These are phyloP conservation scores for Diatrype stigma DNA, from an alignment of 2,329 filamentous ascomycete genomes.

Conservation along the genomic window DNA sequence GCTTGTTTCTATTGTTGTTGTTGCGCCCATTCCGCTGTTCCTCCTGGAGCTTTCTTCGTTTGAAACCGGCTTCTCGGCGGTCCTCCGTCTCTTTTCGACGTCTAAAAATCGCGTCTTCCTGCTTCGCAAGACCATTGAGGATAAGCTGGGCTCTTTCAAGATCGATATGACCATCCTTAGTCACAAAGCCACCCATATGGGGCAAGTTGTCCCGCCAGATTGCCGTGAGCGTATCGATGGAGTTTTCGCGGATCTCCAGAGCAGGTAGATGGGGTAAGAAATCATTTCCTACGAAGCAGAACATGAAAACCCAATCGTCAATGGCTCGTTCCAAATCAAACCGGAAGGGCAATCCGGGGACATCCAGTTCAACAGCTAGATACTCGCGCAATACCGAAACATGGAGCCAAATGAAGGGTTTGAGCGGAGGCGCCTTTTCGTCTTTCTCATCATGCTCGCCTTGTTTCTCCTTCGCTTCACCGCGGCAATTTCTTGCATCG, in stretches of 20 bases:
- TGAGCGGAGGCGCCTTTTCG: constrained; percentile 58
- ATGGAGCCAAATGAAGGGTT: constrained; percentile 98
- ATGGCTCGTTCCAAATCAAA: constrained; percentile 93
- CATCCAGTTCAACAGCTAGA: constrained; percentile 80
- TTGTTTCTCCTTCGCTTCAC: constrained; percentile 71
- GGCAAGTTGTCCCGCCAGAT: constrained; percentile 95
- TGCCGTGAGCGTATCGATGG: constrained; percentile 92
- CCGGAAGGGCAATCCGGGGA: constrained; percentile 76
- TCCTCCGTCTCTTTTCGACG: constrained; percentile 84
- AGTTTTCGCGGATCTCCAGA: constrained; percentile 93
- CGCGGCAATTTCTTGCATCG: constrained; percentile 79
- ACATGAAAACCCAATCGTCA: constrained; percentile 99
- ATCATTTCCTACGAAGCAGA: constrained; percentile 98
- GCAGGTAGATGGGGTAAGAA: constrained; percentile 97
- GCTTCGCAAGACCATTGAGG: constrained; percentile 79
- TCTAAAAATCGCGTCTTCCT: constrained; percentile 91
- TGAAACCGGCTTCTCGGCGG: constrained; percentile 72
- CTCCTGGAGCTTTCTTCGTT: constrained; percentile 71
- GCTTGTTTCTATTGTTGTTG: constrained; percentile 27
- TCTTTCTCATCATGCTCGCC: constrained; percentile 82
- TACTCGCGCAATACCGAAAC: constrained; percentile 91
- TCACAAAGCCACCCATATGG: constrained; percentile 90
- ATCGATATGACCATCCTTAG: constrained; percentile 90
- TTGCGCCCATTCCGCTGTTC: constrained; percentile 37
- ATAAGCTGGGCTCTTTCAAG: constrained; percentile 84